Conservation (phyloP, 306 rosid species). For the Ormosia emarginata region DNA sequence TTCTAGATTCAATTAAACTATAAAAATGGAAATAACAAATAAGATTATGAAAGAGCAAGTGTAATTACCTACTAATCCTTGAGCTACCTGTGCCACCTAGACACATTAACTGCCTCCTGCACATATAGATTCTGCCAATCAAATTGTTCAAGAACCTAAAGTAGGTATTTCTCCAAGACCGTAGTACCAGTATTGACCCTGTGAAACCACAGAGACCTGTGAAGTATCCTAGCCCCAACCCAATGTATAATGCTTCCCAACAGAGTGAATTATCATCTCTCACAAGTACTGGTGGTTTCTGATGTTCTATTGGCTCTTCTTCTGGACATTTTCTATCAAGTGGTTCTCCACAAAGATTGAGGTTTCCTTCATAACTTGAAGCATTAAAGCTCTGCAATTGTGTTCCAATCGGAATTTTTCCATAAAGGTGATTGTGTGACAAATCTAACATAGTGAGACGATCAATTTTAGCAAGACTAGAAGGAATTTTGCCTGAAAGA, state of each 20-base stretch:
- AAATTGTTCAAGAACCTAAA: background rate
- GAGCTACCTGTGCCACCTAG: background rate
- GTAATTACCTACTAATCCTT: too few species aligned
- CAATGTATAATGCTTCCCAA: conserved; percentile 11
- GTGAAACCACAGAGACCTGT: background rate
- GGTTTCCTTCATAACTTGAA: background rate
- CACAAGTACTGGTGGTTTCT: background rate
- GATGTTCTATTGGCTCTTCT: background rate
- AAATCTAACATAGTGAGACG: background rate
- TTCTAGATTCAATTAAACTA: too few species aligned
- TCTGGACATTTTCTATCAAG: background rate
- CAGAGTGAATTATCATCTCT: background rate
- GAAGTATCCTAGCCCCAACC: conserved; percentile 14
- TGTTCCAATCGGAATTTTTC: conserved; percentile 15
- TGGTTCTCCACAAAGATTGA: conserved; percentile 3
- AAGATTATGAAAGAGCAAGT: too few species aligned
- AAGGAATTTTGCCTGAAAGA: background rate
- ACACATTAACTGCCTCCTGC: background rate
- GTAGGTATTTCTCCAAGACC: background rate
- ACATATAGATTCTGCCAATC: background rate
- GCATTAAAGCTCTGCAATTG: background rate
- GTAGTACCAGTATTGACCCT: background rate
- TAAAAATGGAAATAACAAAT: too few species aligned
- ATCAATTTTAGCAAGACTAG: background rate
- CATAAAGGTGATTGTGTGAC: conserved; percentile 5